Evolutionary conservation across 2,329 filamentous ascomycete species (phyloP), one percentile per base, ranked within the genome.

Genomic region (Hirsutella thompsonii): DNA sequence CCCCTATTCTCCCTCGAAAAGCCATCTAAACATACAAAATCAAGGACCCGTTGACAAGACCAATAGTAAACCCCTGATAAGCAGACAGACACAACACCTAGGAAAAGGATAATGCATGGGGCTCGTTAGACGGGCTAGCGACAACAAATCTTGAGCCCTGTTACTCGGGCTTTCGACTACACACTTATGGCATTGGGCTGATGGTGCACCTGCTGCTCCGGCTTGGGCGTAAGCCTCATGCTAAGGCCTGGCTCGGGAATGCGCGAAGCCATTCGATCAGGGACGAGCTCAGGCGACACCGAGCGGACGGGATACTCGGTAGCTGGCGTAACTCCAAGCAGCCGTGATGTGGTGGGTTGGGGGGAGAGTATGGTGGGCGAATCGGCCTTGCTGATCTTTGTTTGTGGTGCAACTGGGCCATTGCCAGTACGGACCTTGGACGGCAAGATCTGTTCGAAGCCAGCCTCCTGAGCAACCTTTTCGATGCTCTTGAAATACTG

Each of bases 401-500:
- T 63, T 26, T 52, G 47, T 18, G 60, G 61, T 26, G 23, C 23
- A 13, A 61, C 49, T 20, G 59, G 52, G 14, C 60, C 60, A n/a
- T 68, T 64, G 26, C 66, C 70, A 10, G 70, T 75, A 48, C 73
- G 69, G 43, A 76, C 68, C 46, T 67, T 69, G 23, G 72, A 74
- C 23, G 72, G 70, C 26, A 74, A 61, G 44, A 73, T 73, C 50
- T 75, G 72, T 55, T 75, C 70, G 53, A 74, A 76, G 32, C 72
- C 72, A 50, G 73, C 66, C 45, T 68, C 63, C 20, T 56, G 67
- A 35, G 77, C 77, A 2, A 81, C 69, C 52, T 76, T 69, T 58
- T 83, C 79, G 51, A 83, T 82, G 46, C 74, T 78, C 62, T 82
- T 82, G 59, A 83, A 83, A 57, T 83, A 83, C 65, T 78, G 48